phyloP scores from a whole-genome alignment of 768 basidiomycete species.

The Suillus lakei region DNA sequence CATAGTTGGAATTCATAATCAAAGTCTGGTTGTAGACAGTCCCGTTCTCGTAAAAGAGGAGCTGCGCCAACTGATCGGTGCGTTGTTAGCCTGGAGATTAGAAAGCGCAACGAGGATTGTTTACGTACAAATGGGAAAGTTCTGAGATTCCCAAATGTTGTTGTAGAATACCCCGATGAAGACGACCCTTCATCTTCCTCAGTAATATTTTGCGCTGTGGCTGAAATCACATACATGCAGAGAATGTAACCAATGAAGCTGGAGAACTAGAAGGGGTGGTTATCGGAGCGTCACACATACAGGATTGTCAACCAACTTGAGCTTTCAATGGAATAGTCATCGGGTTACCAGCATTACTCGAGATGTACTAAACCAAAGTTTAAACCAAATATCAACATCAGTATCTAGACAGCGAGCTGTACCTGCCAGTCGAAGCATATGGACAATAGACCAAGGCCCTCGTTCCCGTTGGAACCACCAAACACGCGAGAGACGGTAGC shows the following conservation, averaged over 20 bases:
- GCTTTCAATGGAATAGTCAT: constrained; percentile 59
- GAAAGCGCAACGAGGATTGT: background rate
- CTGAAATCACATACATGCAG: constrained; percentile 45
- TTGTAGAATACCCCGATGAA: constrained; percentile 43
- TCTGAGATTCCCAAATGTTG: constrained; percentile 62
- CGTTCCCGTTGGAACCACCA: constrained; percentile 65
- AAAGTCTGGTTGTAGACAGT: constrained; percentile 53
- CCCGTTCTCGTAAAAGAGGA: constrained; percentile 56
- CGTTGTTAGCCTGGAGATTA: constrained; percentile 15
- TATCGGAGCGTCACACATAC: background rate
- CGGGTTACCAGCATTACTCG: constrained; percentile 41
- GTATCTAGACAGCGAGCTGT: constrained; percentile 24
- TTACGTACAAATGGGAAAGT: constrained; percentile 58
- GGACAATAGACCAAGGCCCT: constrained; percentile 64
- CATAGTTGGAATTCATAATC: constrained; percentile 57
- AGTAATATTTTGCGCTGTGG: background rate
- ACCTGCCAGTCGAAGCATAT: constrained; percentile 67
- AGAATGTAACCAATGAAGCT: constrained; percentile 52
- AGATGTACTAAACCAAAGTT: constrained; percentile 43
- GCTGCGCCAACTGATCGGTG: constrained; percentile 30
- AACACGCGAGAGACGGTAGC: constrained; percentile 58
- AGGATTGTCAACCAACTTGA: constrained; percentile 30
- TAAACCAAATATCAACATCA: constrained; percentile 42
- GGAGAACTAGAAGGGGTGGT: constrained; percentile 37
- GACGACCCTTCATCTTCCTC: constrained; percentile 26